A percentile compares a stretch with the other conserved stretches of the same genome.
Conservation (phyloP, 176 grass and related monocot species). For the Carex cristatella region DNA sequence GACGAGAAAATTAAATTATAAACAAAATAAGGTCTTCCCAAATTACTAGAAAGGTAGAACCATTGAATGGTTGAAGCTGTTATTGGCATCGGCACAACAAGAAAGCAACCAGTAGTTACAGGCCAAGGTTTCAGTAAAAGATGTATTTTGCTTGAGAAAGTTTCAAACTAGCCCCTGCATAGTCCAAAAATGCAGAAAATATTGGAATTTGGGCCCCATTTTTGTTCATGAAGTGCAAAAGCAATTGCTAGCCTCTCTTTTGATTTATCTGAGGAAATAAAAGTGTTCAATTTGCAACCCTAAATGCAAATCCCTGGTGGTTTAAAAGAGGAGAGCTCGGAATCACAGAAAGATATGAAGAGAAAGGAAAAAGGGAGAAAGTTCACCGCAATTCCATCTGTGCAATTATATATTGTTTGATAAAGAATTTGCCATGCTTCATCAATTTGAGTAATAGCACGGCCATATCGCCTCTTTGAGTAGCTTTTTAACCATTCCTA, state of each 20-base stretch:
- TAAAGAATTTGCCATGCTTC: constrained; percentile 72
- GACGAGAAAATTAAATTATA: constrained; percentile 18
- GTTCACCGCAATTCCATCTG: constrained; percentile 84
- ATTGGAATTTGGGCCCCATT: not conserved
- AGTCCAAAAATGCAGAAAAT: not conserved
- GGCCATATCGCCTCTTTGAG: constrained; percentile 77
- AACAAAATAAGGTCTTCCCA: constrained; percentile 5
- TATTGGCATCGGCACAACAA: not conserved
- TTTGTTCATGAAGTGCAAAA: not conserved
- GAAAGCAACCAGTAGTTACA: not conserved
- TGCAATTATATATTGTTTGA: constrained; percentile 97
- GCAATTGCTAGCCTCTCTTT: not conserved
- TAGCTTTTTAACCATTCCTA: constrained; percentile 84
- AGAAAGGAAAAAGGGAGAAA: constrained; percentile 7
- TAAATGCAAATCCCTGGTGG: not conserved
- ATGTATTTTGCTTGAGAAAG: not conserved
- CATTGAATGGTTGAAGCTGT: not conserved
- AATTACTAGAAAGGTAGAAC: not conserved
- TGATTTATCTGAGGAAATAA: not conserved
- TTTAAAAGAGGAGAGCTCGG: not conserved
- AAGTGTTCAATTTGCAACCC: not conserved
- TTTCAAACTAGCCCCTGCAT: not conserved
- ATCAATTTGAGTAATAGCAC: constrained; percentile 42
- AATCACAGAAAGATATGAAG: not conserved
- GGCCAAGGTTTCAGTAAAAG: not conserved